These are phyloP conservation scores for Aspergillus cristatus DNA, from an alignment of 495 filamentous ascomycete species.

Conservation along the genomic window DNA sequence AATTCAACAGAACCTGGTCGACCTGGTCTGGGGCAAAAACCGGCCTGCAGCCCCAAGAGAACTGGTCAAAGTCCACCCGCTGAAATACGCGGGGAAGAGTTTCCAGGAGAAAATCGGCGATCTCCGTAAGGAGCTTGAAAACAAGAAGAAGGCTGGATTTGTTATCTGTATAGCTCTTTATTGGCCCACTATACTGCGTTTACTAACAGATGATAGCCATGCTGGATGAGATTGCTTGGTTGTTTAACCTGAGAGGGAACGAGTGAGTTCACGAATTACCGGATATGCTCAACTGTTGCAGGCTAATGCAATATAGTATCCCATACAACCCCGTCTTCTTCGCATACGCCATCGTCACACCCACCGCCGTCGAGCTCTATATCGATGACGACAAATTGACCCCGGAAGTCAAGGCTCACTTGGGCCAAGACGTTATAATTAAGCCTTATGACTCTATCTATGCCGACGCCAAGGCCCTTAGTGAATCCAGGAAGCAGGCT, in stretches of 20 bases:
- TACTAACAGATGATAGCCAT: conserved; percentile 45
- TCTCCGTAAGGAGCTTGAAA: conserved; percentile 82
- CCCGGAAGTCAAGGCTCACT: conserved; percentile 57
- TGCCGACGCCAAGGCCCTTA: conserved; percentile 59
- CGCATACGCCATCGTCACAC: conserved; percentile 87
- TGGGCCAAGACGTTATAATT: conserved; percentile 62
- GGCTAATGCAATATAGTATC: conserved; percentile 46
- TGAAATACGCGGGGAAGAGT: conserved; percentile 73
- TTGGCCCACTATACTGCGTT: not conserved
- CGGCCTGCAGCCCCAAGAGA: conserved; percentile 70
- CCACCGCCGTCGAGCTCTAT: conserved; percentile 73
- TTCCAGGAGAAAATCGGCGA: conserved; percentile 78
- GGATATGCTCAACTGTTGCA: not conserved
- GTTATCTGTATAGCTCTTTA: conserved; percentile 58
- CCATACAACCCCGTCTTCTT: conserved; percentile 99
- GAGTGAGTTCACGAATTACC: conserved; percentile 45
- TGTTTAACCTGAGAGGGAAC: conserved; percentile 91
- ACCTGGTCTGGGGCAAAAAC: conserved; percentile 71
- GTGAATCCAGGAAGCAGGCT: conserved; percentile 25
- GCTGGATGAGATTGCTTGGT: conserved; percentile 96
- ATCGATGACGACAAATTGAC: conserved; percentile 71
- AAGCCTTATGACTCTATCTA: conserved; percentile 84
- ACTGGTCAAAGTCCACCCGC: conserved; percentile 56
- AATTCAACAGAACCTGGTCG: conserved; percentile 73
- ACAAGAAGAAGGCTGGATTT: conserved; percentile 81